These are phyloP conservation scores for Xylaria intraflava DNA, from an alignment of 495 filamentous ascomycete genomes.

Conservation along the genomic window DNA sequence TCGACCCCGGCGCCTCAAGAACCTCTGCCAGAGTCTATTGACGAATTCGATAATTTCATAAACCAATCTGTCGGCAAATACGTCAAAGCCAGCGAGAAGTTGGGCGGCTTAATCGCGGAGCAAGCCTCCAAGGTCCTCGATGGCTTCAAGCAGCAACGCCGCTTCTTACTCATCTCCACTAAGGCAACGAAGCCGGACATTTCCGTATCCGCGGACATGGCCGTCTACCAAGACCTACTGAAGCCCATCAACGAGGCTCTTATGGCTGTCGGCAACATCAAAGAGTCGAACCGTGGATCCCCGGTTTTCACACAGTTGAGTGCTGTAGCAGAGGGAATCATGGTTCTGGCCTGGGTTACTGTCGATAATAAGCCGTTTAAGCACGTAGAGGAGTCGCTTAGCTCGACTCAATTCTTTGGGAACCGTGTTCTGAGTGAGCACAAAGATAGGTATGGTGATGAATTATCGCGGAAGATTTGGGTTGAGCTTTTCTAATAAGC, in stretches of 20 bases:
- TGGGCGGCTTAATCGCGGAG: conserved; percentile 72
- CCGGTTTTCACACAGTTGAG: conserved; percentile 70
- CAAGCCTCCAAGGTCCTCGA: conserved; percentile 48
- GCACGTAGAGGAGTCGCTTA: conserved; percentile 70
- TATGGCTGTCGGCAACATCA: conserved; percentile 65
- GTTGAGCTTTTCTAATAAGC: neutral
- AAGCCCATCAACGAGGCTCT: conserved; percentile 76
- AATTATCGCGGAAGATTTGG: neutral
- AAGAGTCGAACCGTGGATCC: conserved; percentile 67
- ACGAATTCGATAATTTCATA: conserved; percentile 81
- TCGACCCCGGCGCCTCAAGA: conserved; percentile 43
- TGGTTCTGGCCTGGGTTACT: conserved; percentile 77
- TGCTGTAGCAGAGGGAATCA: conserved; percentile 82
- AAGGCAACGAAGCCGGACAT: conserved; percentile 88
- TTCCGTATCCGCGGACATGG: conserved; percentile 52
- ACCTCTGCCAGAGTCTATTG: conserved; percentile 65
- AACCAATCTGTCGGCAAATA: conserved; percentile 68
- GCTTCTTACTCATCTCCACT: conserved; percentile 78
- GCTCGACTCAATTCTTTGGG: conserved; percentile 80
- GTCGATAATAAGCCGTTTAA: conserved; percentile 72
- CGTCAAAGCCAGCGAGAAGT: conserved; percentile 65
- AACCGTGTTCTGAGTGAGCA: conserved; percentile 83
- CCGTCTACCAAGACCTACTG: conserved; percentile 56
- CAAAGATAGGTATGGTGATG: conserved; percentile 70
- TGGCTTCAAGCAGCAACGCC: conserved; percentile 73